phyloP scores from a whole-genome alignment of 208 protist genomes.

The Strigomonas culicis region DNA sequence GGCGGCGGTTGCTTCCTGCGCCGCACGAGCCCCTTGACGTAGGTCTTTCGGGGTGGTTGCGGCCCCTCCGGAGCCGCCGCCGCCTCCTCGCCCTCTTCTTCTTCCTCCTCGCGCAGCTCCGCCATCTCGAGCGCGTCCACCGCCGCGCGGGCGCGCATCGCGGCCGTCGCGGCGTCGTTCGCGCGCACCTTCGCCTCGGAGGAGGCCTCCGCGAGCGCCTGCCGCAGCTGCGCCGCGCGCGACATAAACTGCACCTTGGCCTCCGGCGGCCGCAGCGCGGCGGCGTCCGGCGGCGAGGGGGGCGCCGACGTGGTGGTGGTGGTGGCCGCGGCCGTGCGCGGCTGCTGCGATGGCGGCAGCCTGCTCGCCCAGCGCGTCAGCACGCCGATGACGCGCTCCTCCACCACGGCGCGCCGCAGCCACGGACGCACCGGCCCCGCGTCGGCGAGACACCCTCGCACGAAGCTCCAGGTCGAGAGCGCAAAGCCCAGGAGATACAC shows the following conservation, averaged over 20 bases:
- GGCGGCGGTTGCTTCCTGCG: neutral
- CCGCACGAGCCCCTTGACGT: neutral
- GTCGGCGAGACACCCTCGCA: neutral
- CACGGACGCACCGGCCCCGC: neutral
- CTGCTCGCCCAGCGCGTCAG: neutral
- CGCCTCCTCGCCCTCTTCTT: conserved; percentile 15
- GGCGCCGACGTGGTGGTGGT: neutral
- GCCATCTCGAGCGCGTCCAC: conserved; percentile 9
- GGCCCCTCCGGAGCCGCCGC: neutral
- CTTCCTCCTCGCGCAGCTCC: conserved; percentile 14
- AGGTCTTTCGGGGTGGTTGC: neutral
- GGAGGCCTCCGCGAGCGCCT: neutral
- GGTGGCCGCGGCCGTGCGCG: neutral
- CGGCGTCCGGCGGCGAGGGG: neutral
- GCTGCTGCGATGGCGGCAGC: neutral
- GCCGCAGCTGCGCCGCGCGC: neutral
- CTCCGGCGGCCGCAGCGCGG: neutral
- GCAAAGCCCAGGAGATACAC: too few species aligned
- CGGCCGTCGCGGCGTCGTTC: neutral
- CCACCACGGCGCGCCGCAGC: neutral
- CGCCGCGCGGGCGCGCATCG: neutral
- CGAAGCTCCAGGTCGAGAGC: too few species aligned
- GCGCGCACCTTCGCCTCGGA: neutral
- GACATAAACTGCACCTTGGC: neutral
- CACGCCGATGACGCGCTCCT: neutral